Percentiles rank a stretch among this genome's conserved stretches.
phyloP scores from a whole-genome alignment of 2,329 filamentous ascomycete species.

The Rhinocladiella similis region DNA sequence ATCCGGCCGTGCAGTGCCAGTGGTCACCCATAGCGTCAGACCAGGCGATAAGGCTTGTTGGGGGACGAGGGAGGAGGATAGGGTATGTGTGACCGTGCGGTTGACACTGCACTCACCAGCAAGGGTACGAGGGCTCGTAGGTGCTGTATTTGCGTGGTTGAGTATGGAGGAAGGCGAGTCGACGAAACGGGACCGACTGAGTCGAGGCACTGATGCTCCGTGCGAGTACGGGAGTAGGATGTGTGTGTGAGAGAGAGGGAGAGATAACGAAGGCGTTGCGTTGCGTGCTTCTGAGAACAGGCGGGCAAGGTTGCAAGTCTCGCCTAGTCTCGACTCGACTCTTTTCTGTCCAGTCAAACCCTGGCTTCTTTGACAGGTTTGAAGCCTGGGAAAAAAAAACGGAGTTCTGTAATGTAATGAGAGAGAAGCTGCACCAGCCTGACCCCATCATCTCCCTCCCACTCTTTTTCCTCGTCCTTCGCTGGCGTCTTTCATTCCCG shows the following conservation, averaged over 20 bases:
- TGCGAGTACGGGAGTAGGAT: too few relatives aligned
- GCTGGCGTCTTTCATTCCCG: not conserved
- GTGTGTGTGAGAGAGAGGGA: too few relatives aligned
- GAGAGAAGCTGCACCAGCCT: too few relatives aligned
- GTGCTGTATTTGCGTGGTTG: too few relatives aligned
- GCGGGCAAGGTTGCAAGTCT: not conserved
- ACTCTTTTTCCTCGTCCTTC: not conserved
- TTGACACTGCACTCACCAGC: too few relatives aligned
- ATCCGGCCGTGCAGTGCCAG: not conserved
- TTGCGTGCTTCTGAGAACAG: conserved; percentile 1
- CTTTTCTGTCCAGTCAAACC: not conserved
- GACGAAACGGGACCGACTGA: too few relatives aligned
- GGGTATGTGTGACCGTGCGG: not conserved
- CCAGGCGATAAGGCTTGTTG: conserved; percentile 11
- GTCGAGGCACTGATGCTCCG: too few relatives aligned
- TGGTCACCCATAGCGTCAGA: not conserved
- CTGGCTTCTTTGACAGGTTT: not conserved
- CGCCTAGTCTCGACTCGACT: not conserved
- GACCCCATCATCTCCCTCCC: not conserved
- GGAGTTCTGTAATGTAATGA: too few relatives aligned
- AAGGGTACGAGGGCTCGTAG: not conserved
- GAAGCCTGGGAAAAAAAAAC: conserved; percentile 7
- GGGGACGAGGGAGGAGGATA: not conserved
- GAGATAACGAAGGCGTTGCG: not conserved
- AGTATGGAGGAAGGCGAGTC: too few relatives aligned